Conservation (phyloP, 495 filamentous ascomycete genomes). For the Penicillium pancosmium region DNA sequence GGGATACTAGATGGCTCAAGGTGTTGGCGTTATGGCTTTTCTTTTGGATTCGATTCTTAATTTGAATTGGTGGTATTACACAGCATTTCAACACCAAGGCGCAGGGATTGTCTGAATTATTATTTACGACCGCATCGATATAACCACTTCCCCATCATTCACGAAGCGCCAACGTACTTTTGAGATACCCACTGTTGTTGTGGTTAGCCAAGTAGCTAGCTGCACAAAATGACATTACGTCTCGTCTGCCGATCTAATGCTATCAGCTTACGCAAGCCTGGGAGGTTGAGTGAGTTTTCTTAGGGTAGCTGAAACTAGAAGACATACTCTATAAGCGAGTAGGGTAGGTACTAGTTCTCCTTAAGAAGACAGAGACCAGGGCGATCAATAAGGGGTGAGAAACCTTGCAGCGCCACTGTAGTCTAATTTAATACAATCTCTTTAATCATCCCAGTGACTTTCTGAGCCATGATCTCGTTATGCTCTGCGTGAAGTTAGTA, state of each 20-base stretch:
- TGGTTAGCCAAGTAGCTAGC: background rate
- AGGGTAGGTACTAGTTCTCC: no score
- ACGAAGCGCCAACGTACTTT: background rate
- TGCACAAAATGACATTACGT: background rate
- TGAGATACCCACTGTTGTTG: background rate
- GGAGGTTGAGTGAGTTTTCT: no score
- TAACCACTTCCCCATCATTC: background rate
- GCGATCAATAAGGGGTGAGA: no score
- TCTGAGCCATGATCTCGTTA: slow-evolving; percentile 66
- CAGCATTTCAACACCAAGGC: slow-evolving; percentile 1
- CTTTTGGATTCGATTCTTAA: background rate
- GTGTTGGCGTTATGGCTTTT: background rate
- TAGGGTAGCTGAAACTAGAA: no score
- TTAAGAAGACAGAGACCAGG: no score
- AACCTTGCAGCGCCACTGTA: no score
- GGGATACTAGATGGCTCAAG: slow-evolving; percentile 11
- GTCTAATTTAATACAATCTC: slow-evolving; percentile 43
- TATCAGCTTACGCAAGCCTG: no score
- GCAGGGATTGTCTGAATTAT: background rate
- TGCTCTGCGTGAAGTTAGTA: slow-evolving; percentile 45
- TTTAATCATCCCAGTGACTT: slow-evolving; percentile 62
- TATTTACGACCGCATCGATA: background rate
- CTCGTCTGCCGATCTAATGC: background rate
- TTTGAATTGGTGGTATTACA: background rate
- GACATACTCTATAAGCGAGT: no score